These are phyloP conservation scores for Lactarius sanguifluus DNA, from an alignment of 768 basidiomycete species.

Conservation along the genomic window DNA sequence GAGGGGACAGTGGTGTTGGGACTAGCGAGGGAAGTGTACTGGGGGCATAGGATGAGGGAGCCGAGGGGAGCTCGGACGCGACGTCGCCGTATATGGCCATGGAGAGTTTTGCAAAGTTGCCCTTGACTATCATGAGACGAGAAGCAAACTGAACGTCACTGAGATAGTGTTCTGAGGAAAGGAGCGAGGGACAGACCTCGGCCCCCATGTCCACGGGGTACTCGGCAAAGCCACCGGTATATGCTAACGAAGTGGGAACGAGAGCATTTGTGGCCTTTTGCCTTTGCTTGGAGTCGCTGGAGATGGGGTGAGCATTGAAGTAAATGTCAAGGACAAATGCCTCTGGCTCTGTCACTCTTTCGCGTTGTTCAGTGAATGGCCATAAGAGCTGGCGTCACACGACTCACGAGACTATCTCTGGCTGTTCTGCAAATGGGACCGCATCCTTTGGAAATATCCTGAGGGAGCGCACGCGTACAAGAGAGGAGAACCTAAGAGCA, in stretches of 20 bases:
- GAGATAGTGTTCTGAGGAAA: slow-evolving; percentile 12
- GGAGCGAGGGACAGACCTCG: slow-evolving; percentile 49
- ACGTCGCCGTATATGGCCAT: slow-evolving; percentile 60
- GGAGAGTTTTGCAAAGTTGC: slow-evolving; percentile 65
- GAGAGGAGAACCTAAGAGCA: slow-evolving; percentile 67
- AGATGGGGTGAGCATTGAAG: slow-evolving; percentile 66
- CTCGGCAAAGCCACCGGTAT: slow-evolving; percentile 65
- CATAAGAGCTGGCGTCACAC: slow-evolving; percentile 1
- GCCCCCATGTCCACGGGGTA: slow-evolving; percentile 67
- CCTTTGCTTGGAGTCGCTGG: slow-evolving; percentile 51
- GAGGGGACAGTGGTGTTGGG: slow-evolving; percentile 44
- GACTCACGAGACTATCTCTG: slow-evolving; percentile 62
- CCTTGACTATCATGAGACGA: slow-evolving; percentile 77
- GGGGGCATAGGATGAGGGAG: slow-evolving; percentile 45
- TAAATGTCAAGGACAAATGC: slow-evolving; percentile 74
- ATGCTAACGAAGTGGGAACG: slow-evolving; percentile 68
- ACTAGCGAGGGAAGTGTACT: slow-evolving; percentile 39
- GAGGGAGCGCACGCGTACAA: slow-evolving; percentile 66
- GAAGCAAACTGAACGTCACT: slow-evolving; percentile 55
- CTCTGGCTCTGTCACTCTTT: slow-evolving; percentile 67
- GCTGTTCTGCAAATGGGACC: slow-evolving; percentile 58
- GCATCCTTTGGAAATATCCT: slow-evolving; percentile 67
- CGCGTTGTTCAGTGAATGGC: not conserved
- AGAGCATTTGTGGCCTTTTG: slow-evolving; percentile 68
- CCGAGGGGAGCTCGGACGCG: slow-evolving; percentile 44